These are phyloP conservation scores for Ceratobasidium sp. DNA, from an alignment of 1,284 basidiomycete species.

Conservation along the genomic window DNA sequence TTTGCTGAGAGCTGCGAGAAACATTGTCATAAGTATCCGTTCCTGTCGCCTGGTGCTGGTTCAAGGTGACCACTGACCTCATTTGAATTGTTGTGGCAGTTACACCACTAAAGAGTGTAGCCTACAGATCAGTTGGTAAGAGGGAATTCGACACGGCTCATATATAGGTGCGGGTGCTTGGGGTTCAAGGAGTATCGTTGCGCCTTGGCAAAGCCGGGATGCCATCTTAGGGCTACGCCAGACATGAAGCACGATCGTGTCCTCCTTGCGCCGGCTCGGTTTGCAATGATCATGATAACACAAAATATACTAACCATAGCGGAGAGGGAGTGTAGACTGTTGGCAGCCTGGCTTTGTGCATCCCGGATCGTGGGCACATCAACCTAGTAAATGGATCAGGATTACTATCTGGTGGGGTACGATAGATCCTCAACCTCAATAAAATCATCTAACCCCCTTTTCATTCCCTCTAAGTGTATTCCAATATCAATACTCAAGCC, in stretches of 20 bases:
- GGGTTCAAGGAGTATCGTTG: too few species aligned
- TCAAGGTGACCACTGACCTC: too few species aligned
- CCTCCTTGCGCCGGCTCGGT: too few species aligned
- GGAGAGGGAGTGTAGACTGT: conserved; percentile 69
- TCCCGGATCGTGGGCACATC: conserved; percentile 78
- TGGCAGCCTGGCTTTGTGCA: conserved; percentile 71
- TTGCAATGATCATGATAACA: not conserved
- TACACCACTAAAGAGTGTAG: conserved; percentile 77
- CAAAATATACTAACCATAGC: conserved; percentile 54
- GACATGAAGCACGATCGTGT: too few species aligned
- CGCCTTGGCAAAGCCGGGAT: too few species aligned
- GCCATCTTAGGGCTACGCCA: too few species aligned
- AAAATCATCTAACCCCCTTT: conserved; percentile 66
- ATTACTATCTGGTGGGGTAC: not conserved
- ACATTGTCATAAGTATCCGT: too few species aligned
- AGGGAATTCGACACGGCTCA: too few species aligned
- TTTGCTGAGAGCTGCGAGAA: conserved; percentile 2
- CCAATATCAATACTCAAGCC: conserved; percentile 69
- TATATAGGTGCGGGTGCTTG: too few species aligned
- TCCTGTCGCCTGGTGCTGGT: too few species aligned
- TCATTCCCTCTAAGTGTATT: conserved; percentile 71
- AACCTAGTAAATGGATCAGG: conserved; percentile 45
- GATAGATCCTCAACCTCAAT: conserved; percentile 66
- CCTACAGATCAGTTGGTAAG: conserved; percentile 46
- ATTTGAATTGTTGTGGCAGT: conserved; percentile 51